phyloP scores from a whole-genome alignment of 768 basidiomycete genomes.

The Boletus barrowsii region DNA sequence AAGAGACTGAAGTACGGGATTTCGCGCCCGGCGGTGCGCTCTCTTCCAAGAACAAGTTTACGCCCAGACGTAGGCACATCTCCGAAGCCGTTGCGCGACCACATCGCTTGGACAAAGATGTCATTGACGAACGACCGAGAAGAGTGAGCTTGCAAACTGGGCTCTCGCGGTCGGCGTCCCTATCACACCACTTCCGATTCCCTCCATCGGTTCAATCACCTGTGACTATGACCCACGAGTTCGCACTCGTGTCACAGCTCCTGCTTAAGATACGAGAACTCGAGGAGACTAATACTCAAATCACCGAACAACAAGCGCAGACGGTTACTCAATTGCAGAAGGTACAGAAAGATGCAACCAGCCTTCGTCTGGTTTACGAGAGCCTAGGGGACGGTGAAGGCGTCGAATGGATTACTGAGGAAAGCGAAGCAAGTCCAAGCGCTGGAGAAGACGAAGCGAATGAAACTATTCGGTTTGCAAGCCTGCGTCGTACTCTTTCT shows the following conservation, averaged over 20 bases:
- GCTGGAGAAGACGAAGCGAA: conserved; percentile 29
- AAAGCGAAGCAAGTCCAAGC: conserved; percentile 34
- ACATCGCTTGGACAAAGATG: conserved; percentile 5
- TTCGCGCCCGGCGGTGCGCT: conserved; percentile 60
- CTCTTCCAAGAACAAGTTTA: conserved; percentile 25
- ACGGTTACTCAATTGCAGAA: conserved; percentile 61
- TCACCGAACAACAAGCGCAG: conserved; percentile 60
- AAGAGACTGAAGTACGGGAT: conserved; percentile 41
- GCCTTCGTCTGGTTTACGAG: conserved; percentile 69
- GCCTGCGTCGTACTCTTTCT: conserved; percentile 26
- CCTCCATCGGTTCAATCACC: conserved; percentile 10
- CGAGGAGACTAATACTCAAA: conserved; percentile 67
- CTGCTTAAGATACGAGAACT: conserved; percentile 73
- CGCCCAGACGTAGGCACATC: conserved; percentile 27
- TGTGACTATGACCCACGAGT: conserved; percentile 34
- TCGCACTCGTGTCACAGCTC: conserved; percentile 64
- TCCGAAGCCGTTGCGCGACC: conserved; percentile 24
- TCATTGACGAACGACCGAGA: conserved; percentile 14
- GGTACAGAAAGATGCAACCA: conserved; percentile 69
- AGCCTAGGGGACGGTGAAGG: conserved; percentile 55
- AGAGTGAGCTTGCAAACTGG: conserved; percentile 18
- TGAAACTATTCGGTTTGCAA: conserved; percentile 31
- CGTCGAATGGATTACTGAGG: conserved; percentile 39
- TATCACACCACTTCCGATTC: conserved; percentile 20
- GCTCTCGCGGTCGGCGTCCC: conserved; percentile 25